phyloP scores from a whole-genome alignment of 2,329 filamentous ascomycete genomes.

The Colletotrichum truncatum region DNA sequence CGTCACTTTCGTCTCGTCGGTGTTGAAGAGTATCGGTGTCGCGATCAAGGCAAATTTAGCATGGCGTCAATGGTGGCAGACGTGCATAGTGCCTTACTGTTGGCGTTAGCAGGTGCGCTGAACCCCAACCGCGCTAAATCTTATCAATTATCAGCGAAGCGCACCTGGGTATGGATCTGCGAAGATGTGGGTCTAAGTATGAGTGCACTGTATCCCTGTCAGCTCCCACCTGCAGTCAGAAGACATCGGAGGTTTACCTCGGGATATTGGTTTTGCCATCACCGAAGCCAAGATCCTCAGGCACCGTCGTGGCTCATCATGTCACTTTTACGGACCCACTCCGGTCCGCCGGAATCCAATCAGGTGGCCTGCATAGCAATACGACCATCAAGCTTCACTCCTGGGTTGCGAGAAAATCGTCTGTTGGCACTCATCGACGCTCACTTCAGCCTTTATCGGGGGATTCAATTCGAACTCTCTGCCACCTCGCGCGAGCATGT shows the following conservation, averaged over 20 bases:
- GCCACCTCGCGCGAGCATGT: constrained; percentile 25
- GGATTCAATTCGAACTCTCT: not conserved
- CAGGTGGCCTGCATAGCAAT: constrained; percentile 11
- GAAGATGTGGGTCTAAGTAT: not conserved
- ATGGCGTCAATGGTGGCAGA: constrained; percentile 25
- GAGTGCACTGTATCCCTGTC: not conserved
- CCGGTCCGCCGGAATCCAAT: constrained; percentile 4
- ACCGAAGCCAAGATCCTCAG: constrained; percentile 13
- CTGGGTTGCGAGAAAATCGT: constrained; percentile 17
- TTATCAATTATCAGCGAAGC: constrained; percentile 7
- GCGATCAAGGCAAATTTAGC: constrained; percentile 20
- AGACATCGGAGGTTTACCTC: not conserved
- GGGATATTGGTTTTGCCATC: not conserved
- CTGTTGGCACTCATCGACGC: not conserved
- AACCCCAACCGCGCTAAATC: constrained; percentile 17
- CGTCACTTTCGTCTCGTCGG: not conserved
- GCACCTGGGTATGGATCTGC: constrained; percentile 19
- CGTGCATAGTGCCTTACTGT: constrained; percentile 14
- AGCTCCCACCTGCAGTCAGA: not conserved
- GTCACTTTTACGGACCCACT: not conserved
- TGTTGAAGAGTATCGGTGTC: constrained; percentile 3
- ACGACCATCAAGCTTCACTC: constrained; percentile 13
- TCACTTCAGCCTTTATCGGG: not conserved
- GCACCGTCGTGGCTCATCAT: not conserved
- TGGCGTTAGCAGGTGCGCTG: not conserved